Evolutionary conservation across 441 rosid genomes (phyloP).

Genomic region (Adansonia madagascariensis): DNA sequence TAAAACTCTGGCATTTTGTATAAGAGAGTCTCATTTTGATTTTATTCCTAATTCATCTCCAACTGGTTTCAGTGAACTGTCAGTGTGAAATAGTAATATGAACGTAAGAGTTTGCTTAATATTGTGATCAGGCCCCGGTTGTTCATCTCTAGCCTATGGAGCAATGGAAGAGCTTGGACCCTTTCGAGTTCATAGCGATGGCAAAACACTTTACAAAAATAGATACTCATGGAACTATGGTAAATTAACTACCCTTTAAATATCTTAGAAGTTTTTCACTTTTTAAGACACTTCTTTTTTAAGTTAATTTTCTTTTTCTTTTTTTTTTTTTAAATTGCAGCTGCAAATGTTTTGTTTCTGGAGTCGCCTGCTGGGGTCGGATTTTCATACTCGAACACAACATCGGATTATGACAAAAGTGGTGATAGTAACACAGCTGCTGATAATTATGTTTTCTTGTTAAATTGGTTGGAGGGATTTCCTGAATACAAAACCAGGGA

Average conservation of each 20-base stretch:
- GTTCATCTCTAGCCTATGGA: slow-evolving; percentile 88
- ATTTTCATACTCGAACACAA: slow-evolving; percentile 76
- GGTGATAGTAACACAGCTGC: slow-evolving; percentile 69
- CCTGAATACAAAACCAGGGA: slow-evolving; percentile 76
- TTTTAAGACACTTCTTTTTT: not conserved
- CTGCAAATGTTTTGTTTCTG: slow-evolving; percentile 75
- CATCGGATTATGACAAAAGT: slow-evolving; percentile 49
- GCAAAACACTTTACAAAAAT: slow-evolving; percentile 69
- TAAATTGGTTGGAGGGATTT: slow-evolving; percentile 82
- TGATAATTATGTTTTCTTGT: slow-evolving; percentile 72
- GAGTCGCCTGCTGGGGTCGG: slow-evolving; percentile 97
- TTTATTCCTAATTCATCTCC: not conserved
- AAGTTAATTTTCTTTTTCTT: not conserved
- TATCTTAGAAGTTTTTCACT: not conserved
- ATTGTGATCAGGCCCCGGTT: slow-evolving; percentile 67
- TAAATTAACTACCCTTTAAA: slow-evolving; percentile 23
- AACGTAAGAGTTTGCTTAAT: not conserved
- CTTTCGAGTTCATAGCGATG: slow-evolving; percentile 75
- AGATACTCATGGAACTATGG: slow-evolving; percentile 74
- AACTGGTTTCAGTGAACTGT: slow-evolving; percentile 6
- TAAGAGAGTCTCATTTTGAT: not conserved
- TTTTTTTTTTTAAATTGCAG: slow-evolving; percentile 28
- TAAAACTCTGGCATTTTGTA: not conserved
- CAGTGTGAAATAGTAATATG: not conserved
- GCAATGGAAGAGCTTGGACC: slow-evolving; percentile 92